These are phyloP conservation scores for Saccharum hybrid DNA, from an alignment of 202 grass and related monocot species.

Conservation along the genomic window DNA sequence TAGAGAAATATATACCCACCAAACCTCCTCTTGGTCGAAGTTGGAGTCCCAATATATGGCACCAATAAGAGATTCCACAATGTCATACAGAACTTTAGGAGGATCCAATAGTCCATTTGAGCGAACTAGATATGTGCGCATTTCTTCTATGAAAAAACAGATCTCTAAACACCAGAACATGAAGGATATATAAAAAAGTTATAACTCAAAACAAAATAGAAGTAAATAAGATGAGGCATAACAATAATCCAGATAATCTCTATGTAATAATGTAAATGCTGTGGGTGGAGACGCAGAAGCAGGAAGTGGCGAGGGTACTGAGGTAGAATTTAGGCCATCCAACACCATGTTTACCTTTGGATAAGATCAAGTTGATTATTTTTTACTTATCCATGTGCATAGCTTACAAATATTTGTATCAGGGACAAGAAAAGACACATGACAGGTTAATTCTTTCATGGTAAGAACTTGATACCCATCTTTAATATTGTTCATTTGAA, in stretches of 20 bases:
- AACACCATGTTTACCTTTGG: not conserved
- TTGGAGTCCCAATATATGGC: constrained; percentile 62
- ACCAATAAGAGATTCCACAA: constrained; percentile 76
- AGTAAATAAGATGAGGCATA: not conserved
- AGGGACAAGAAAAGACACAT: not conserved
- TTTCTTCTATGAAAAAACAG: constrained; percentile 55
- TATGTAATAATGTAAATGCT: not conserved
- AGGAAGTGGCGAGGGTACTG: not conserved
- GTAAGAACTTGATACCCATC: too few relatives aligned
- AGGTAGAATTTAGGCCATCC: not conserved
- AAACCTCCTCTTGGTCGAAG: constrained; percentile 56
- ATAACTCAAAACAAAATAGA: not conserved
- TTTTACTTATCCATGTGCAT: not conserved
- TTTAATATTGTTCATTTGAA: too few relatives aligned
- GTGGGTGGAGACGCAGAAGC: too few relatives aligned
- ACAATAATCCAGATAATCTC: not conserved
- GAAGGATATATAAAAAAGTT: not conserved
- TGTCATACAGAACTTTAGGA: constrained; percentile 67
- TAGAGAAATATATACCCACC: constrained; percentile 49
- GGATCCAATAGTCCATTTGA: constrained; percentile 70
- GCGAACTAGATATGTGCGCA: constrained; percentile 55
- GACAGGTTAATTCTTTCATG: not conserved
- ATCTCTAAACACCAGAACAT: constrained; percentile 51
- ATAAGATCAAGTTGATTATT: not conserved
- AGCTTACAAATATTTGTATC: not conserved